A percentile compares a stretch with the other conserved stretches of the same genome.
Evolutionary conservation across 805 yeast species (phyloP).

Genomic region (Starmerella etchellsii): DNA sequence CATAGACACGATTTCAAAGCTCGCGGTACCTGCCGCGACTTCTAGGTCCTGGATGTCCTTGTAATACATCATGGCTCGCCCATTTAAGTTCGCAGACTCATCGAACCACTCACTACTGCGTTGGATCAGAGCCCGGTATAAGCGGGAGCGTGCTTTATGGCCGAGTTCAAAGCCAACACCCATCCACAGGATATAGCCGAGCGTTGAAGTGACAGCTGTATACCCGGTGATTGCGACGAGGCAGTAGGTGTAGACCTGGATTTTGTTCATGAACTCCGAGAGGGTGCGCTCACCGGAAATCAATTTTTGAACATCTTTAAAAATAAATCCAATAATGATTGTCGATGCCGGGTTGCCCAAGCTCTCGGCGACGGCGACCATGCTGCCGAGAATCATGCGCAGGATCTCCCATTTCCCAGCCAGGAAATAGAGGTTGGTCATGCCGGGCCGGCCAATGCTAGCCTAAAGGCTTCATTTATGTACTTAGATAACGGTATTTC

Average conservation of each 20-base stretch:
- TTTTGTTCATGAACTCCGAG: conserved; percentile 28
- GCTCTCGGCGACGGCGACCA: conserved; percentile 11
- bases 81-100: conserved; percentile 39
- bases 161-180: conserved; percentile 61
- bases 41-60: conserved; percentile 22
- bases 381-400: conserved; percentile 6
- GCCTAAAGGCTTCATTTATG: too few relatives aligned
- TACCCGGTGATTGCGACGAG: conserved; percentile 35
- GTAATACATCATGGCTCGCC: conserved; percentile 51
- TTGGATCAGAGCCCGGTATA: conserved; percentile 36
- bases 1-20: conserved; percentile 65
- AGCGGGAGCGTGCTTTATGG: conserved; percentile 36
- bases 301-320: conserved; percentile 33
- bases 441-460: too few relatives aligned
- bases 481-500: too few relatives aligned
- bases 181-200: conserved; percentile 51
- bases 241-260: conserved; percentile 25
- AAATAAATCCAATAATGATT: conserved; percentile 52
- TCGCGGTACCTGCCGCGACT: conserved; percentile 34
- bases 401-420: conserved; percentile 4
- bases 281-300: conserved; percentile 26
- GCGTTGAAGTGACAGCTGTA: conserved; percentile 38
- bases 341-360: conserved; percentile 28
- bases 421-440: conserved; percentile 12
- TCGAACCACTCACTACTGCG: conserved; percentile 55